Percentiles rank a stretch among this genome's conserved stretches.
phyloP scores from a whole-genome alignment of 2,329 filamentous ascomycete genomes.

The Fusarium chlamydosporum region DNA sequence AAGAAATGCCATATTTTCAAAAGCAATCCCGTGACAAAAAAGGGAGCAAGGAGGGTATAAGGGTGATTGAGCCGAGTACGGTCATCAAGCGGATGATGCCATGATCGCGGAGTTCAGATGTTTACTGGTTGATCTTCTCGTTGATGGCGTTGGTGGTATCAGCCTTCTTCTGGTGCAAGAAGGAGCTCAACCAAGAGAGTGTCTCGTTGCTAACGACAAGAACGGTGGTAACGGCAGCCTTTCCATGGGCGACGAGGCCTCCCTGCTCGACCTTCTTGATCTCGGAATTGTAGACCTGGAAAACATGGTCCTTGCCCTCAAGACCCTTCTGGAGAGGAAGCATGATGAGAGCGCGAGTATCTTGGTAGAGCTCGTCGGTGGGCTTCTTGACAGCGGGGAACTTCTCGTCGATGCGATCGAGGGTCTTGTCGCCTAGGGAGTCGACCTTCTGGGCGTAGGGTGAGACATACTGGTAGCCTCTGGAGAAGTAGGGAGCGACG shows the following conservation, averaged over 20 bases:
- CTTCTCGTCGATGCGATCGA: constrained; percentile 76
- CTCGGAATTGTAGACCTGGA: constrained; percentile 70
- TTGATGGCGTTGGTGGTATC: constrained; percentile 69
- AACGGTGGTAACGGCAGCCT: constrained; percentile 77
- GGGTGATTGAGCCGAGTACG: constrained; percentile 23
- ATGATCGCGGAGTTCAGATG: constrained; percentile 3
- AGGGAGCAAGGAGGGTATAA: constrained; percentile 47
- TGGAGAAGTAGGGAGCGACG: constrained; percentile 77
- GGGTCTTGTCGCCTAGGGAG: constrained; percentile 78
- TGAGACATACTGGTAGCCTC: constrained; percentile 84
- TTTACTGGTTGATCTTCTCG: constrained; percentile 65
- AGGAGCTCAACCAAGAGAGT: constrained; percentile 70
- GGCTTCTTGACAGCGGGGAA: constrained; percentile 84
- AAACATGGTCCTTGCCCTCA: constrained; percentile 73
- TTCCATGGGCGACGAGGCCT: constrained; percentile 75
- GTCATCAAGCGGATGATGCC: constrained; percentile 29
- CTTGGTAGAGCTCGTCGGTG: constrained; percentile 76
- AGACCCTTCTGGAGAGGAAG: constrained; percentile 73
- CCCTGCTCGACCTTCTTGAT: constrained; percentile 75
- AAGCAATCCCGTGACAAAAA: constrained; percentile 25
- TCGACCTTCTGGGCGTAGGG: constrained; percentile 91
- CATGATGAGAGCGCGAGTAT: constrained; percentile 72
- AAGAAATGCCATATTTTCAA: constrained; percentile 14
- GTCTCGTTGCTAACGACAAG: constrained; percentile 77
- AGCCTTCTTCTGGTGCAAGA: constrained; percentile 73